These are phyloP conservation scores for Mortierella sp. DNA, from an alignment of 371 early-diverging fungal genomes.

Conservation along the genomic window DNA sequence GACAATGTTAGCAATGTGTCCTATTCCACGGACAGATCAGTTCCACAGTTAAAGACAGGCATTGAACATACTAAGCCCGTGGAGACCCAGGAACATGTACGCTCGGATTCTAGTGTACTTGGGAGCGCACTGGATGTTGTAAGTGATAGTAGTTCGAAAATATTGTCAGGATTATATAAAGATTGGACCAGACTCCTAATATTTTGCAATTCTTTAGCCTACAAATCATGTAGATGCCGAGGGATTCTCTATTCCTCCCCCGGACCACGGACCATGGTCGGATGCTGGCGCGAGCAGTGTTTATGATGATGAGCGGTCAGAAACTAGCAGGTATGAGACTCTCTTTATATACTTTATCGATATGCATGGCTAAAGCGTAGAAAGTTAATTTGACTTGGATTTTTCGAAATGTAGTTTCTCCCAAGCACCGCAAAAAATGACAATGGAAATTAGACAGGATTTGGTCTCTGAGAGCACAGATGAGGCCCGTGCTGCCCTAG, in stretches of 20 bases:
- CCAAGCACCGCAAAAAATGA: constrained; percentile 41
- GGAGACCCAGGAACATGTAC: constrained; percentile 30
- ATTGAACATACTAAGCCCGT: constrained; percentile 16
- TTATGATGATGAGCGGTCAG: constrained; percentile 50
- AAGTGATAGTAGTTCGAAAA: constrained; percentile 3
- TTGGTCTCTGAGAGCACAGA: constrained; percentile 43
- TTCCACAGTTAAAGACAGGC: constrained; percentile 40
- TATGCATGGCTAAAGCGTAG: neutral
- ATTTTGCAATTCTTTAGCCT: constrained; percentile 26
- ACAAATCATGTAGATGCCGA: constrained; percentile 63
- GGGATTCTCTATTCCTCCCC: constrained; percentile 67
- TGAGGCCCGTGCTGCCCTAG: constrained; percentile 48
- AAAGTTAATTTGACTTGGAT: neutral
- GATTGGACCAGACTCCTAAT: constrained; percentile 6
- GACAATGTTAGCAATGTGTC: constrained; percentile 24
- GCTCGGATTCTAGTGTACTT: constrained; percentile 27
- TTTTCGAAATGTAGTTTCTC: constrained; percentile 2
- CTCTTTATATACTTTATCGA: neutral
- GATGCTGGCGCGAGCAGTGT: constrained; percentile 44
- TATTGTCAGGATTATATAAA: constrained; percentile 26
- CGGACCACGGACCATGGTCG: constrained; percentile 64
- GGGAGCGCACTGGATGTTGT: constrained; percentile 46
- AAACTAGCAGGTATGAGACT: constrained; percentile 54
- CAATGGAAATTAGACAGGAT: constrained; percentile 51
- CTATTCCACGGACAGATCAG: constrained; percentile 44